Evolutionary conservation across 1,284 basidiomycete species (phyloP), one percentile per base, ranked within the genome.

Genomic region (Cryptococcus maquisensis): DNA sequence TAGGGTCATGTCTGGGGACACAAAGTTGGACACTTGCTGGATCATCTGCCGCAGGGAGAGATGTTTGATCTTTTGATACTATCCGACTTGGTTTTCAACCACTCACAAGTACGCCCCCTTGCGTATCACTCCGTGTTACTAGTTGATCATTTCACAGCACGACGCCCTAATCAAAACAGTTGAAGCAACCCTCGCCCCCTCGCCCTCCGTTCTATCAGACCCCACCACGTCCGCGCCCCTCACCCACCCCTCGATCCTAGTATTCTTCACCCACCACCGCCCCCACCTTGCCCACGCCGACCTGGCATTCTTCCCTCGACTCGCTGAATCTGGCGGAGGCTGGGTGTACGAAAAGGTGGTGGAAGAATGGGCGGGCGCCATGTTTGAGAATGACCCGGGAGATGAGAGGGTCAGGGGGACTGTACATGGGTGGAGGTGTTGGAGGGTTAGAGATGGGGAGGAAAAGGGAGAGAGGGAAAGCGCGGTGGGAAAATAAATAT

Each of bases 1-100:
- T 28, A 90, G 84, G 94, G 94, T 6, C 95, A 92, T 69, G 83
- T 90, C 1, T 98, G 94, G 94, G 94, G 95, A 0, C 80, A 81
- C n/a, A 74, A 85, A 2, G 79, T 86, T 0, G 62, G 79, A 1
- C 70, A 79, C 1, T 76, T 97, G 20, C 68, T 87, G 0, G 72
- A 74, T 0, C 83, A 13, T 61, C 71, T 18, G 45, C 64, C 28
- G 47, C 51, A 46, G 23, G 52, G 41, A n/a, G 46, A 60, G 70
- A 55, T 58, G 42, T 97, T 88, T 64, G 86, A 96, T 66, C 68
- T 95, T 13, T 82, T 98, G 57, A 85, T 98, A 54, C 81, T 98
- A 49, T 94, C 90, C 0, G 95, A 98, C 75, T 82, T 98, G 36
- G 72, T 77, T 45, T 78, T 78, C 64, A 78, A 78, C 60, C 75